phyloP scores from a whole-genome alignment of 1,139 yeast genomes.

The Zygosaccharomyces pseudobailii region DNA sequence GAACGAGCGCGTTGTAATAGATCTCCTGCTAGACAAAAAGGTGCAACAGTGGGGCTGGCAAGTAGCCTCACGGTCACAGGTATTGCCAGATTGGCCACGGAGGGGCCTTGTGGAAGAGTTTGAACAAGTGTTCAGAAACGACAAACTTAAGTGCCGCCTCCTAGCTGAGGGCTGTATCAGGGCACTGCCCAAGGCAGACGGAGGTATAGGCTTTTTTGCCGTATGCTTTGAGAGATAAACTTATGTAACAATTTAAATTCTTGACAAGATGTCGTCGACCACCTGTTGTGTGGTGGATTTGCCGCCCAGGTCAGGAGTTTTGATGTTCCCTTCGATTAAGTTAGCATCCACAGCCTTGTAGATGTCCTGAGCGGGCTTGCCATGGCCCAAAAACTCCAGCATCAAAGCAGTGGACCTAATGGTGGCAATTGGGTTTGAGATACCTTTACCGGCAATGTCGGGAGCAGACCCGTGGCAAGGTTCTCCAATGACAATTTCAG shows the following conservation, averaged over 20 bases:
- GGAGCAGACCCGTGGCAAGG: conserved; percentile 99
- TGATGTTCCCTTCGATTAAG: conserved; percentile 70
- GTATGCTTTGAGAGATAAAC: conserved; percentile 42
- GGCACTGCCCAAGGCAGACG: conserved; percentile 79
- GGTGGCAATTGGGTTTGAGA: conserved; percentile 95
- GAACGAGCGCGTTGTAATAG: conserved; percentile 85
- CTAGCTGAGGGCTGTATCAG: conserved; percentile 85
- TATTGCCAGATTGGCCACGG: conserved; percentile 78
- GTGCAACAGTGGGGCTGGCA: conserved; percentile 69
- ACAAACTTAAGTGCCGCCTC: conserved; percentile 40
- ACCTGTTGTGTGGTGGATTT: conserved; percentile 80
- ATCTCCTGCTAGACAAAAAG: conserved; percentile 59
- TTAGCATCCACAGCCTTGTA: conserved; percentile 94
- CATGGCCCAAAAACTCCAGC: conserved; percentile 93
- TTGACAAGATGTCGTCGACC: conserved; percentile 58
- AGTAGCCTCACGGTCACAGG: conserved; percentile 57
- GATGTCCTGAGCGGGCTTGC: conserved; percentile 86
- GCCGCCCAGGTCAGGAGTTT: conserved; percentile 96
- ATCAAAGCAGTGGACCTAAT: conserved; percentile 95
- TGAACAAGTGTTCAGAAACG: conserved; percentile 42
- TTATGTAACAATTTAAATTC: conserved; percentile 17
- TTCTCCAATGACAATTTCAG: conserved; percentile 92
- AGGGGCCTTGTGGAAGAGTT: conserved; percentile 76
- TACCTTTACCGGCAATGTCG: conserved; percentile 92
- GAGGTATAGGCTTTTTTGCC: conserved; percentile 97